phyloP scores from a whole-genome alignment of 1,139 yeast genomes.

The Nakaseomyces sp. region DNA sequence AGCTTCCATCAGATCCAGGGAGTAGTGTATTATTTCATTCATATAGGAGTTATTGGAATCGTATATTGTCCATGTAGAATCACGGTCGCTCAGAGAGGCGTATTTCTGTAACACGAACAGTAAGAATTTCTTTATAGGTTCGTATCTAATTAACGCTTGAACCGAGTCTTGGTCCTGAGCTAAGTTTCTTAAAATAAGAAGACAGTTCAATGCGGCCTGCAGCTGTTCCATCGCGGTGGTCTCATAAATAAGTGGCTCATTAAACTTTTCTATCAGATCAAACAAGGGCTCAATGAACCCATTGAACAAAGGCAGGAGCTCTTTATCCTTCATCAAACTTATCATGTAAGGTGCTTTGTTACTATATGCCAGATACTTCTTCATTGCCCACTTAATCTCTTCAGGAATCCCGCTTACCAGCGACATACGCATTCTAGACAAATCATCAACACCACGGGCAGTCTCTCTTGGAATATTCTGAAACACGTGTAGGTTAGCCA shows the following conservation, averaged over 20 bases:
- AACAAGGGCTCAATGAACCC: slow-evolving; percentile 17
- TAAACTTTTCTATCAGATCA: slow-evolving; percentile 22
- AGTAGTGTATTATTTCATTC: slow-evolving; percentile 57
- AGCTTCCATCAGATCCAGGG: slow-evolving; percentile 76
- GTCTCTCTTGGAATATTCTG: slow-evolving; percentile 29
- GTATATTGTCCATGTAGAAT: slow-evolving; percentile 17
- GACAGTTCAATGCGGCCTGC: slow-evolving; percentile 27
- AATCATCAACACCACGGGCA: slow-evolving; percentile 45
- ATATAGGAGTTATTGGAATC: slow-evolving; percentile 32
- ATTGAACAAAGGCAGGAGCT: slow-evolving; percentile 23
- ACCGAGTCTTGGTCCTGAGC: slow-evolving; percentile 80
- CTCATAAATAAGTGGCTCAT: slow-evolving; percentile 20
- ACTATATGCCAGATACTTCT: slow-evolving; percentile 32
- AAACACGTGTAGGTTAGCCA: slow-evolving; percentile 27
- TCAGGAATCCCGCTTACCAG: slow-evolving; percentile 44
- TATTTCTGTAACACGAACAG: slow-evolving; percentile 23
- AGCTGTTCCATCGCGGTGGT: slow-evolving; percentile 14
- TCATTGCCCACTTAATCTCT: slow-evolving; percentile 53
- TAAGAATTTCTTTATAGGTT: slow-evolving; percentile 39
- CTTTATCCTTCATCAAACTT: slow-evolving; percentile 23
- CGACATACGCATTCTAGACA: slow-evolving; percentile 50
- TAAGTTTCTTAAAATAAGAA: slow-evolving; percentile 62
- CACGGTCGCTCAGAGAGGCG: slow-evolving; percentile 11
- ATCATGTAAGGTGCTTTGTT: slow-evolving; percentile 32
- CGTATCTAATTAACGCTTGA: slow-evolving; percentile 58